Evolutionary conservation across 805 yeast species (phyloP), one percentile per base, ranked within the genome.

Genomic region (Vanderwaltozyma verrucispora): DNA sequence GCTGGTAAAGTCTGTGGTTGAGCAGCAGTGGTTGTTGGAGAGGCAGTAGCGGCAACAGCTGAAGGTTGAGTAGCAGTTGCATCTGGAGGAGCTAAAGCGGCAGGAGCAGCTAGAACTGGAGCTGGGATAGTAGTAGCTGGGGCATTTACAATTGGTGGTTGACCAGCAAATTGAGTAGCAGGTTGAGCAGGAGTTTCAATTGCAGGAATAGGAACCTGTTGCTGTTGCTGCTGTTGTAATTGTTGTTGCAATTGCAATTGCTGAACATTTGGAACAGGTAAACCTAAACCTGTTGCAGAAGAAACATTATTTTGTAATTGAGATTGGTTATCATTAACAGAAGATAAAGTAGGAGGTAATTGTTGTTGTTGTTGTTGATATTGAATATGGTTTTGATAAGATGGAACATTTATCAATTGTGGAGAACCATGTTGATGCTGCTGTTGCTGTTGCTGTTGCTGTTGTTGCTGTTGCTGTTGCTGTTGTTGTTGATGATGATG

Each of bases 401-500:
- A 33, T n/a, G 31, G 29, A 7, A 28, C 28, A 18, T 20, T 27
- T 9, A 20, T 15, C 23, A 29, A 5, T 7, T 12, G 4, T 17
- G 37, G 37, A 19, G 28, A 25, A 2, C 19, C 34, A 20, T 36
- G 39, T 32, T 17, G 30, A 10, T 7, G 60, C 33, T 38, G 55
- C 21, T 42, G 49, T 18, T 43, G 44, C 30, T 44, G 51, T 31
- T 48, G 55, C 26, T 55, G 63, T 23, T 50, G 63, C 33, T 54
- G 64, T 26, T 48, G 61, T 38, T 55, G 64, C 18, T 59, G 59
- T 40, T 57, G 44, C 16, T 36, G 43, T 18, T 30, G 39, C 23
- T 44, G 67, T 33, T 59, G 67, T 38, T 59, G 67, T 40, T 63
- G 69, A 40, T 65, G 69, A 36, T 64, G 72, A 37, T 67, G 75